A percentile compares a stretch with the other conserved stretches of the same genome.
Evolutionary conservation across 148 eudicot species (phyloP).

Genomic region (Polygonum maritimum): DNA sequence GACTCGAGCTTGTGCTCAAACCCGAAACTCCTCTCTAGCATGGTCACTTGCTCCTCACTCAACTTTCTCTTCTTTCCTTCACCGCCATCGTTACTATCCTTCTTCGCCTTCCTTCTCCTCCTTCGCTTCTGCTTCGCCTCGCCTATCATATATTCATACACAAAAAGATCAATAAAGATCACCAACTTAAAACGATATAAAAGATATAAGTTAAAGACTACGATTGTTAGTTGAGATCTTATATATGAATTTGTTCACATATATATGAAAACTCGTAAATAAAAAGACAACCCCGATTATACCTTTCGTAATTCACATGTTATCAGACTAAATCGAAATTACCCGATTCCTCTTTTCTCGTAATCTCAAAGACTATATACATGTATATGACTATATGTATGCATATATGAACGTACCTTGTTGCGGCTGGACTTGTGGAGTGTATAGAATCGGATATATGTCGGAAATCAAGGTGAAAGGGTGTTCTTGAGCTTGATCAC

Average conservation of each 20-base stretch:
- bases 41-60: constrained; percentile 45
- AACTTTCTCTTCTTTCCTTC: constrained; percentile 59
- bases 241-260: no score
- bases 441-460: constrained; percentile 40
- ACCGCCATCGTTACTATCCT: constrained; percentile 12
- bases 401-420: constrained; percentile 26
- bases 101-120: constrained; percentile 28
- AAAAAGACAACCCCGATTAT: no score
- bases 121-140: constrained; percentile 1
- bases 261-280: no score
- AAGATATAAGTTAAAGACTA: neutral
- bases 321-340: no score
- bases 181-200: neutral
- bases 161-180: neutral
- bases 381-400: neutral
- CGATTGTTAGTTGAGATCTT: no score
- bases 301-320: no score
- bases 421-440: constrained; percentile 27
- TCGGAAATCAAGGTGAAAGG: constrained; percentile 31
- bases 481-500: constrained; percentile 27
- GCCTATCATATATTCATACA: neutral
- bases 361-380: neutral
- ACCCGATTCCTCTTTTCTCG: no score
- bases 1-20: constrained; percentile 81
- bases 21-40: constrained; percentile 58